A percentile compares a stretch with the other conserved stretches of the same genome.
These are phyloP conservation scores for Ogataea pilisensis DNA, from an alignment of 805 yeast species.

Conservation along the genomic window DNA sequence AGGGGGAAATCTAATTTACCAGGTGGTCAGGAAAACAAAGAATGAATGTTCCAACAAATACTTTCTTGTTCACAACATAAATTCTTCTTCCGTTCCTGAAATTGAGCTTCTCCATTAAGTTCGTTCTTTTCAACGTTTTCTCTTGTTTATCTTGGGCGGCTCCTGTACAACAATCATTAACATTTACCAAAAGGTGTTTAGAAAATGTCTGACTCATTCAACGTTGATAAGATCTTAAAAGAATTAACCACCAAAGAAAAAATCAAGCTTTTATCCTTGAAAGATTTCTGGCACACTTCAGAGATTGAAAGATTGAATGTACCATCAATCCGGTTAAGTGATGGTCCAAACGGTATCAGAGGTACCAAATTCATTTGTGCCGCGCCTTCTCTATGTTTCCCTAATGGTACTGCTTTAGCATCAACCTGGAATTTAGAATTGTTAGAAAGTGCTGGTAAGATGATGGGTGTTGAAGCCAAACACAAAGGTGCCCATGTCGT, in stretches of 20 bases:
- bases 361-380: conserved; percentile 41
- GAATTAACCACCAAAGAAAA: conserved; percentile 30
- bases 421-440: conserved; percentile 41
- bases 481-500: conserved; percentile 41
- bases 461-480: conserved; percentile 44
- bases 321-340: conserved; percentile 35
- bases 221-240: conserved; percentile 20
- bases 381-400: conserved; percentile 42
- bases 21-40: too few relatives aligned
- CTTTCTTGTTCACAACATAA: too few relatives aligned
- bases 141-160: too few relatives aligned
- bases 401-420: conserved; percentile 46
- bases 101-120: too few relatives aligned
- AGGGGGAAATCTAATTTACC: too few relatives aligned
- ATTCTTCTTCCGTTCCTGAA: too few relatives aligned
- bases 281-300: conserved; percentile 41
- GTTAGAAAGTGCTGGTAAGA: conserved; percentile 35
- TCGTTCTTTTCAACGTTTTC: too few relatives aligned
- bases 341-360: conserved; percentile 48
- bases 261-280: conserved; percentile 26
- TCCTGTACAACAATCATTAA: too few relatives aligned
- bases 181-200: too few relatives aligned
- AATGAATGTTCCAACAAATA: too few relatives aligned
- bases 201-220: conserved; percentile 2
- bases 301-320: conserved; percentile 32